Base-by-base conservation (phyloP, 495 filamentous ascomycete species). In the Letharia columbiana region DNA sequence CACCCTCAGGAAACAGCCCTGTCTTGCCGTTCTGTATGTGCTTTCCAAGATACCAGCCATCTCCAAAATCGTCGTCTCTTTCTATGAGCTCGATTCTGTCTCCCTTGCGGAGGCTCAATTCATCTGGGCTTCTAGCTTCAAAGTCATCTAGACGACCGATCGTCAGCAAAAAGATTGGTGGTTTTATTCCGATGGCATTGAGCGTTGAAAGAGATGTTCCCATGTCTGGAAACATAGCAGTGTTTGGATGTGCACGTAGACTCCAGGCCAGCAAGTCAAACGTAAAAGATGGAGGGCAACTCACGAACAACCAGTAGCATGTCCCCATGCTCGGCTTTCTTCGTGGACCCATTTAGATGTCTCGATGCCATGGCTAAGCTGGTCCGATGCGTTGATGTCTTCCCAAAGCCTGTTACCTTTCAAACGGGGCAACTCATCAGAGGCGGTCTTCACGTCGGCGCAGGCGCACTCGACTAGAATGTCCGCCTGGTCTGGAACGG, bases 1-100 rank as follows among this genome's bases (percentile, higher is more conserved):
- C 78, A 95, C 92, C 89, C 82, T 92, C 91, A 20, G 92, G 92
- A 74, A 97, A 96, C 42, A 97, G 83, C 56, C 92, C 92, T 58
- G 82, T 93, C 68, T 85, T 85, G 44, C 83, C 86, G 71, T 87
- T 91, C 60, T 82, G 78, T 68, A 88, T 67, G 75, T 96, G 90
- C 73, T 87, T 86, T 39, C 96, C 95, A 69, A 96, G 76, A 77
- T 90, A 99, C 95, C 95, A 99, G 63, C 94, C 95, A 79, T 99
- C 95, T 61, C 90, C 90, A 76, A 97, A 99, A 70, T 96, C 95
- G 74, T 98, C 93, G 75, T 98, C 93, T 67, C 95, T 85, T 74
- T 98, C 94, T 50, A 96, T 85, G 65, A 99, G 78, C 77, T 95
- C 87, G 62, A 99, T 91, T 41, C 89, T 87, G 71, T 97, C 92